phyloP scores from a whole-genome alignment of 192 early-diverging fungal genomes.

The Lunasporangiospora selenospora region DNA sequence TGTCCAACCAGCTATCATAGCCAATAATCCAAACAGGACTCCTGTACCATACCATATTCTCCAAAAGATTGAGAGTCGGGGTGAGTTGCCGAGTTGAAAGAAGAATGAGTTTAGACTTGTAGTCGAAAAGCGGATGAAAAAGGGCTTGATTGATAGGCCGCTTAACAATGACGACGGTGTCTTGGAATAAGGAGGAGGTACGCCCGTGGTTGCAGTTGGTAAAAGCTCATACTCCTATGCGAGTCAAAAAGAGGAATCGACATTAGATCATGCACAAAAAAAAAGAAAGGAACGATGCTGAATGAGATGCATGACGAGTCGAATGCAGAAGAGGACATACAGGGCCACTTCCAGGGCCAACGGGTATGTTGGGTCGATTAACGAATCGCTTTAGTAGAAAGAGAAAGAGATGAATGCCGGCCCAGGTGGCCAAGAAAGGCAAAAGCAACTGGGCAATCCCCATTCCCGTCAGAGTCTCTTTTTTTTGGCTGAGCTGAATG shows the following conservation, averaged over 20 bases:
- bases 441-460: conserved; percentile 19
- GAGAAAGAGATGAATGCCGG: conserved; percentile 38
- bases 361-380: conserved; percentile 39
- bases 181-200: too few species aligned
- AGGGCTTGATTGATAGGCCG: conserved; percentile 48
- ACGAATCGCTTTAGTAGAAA: conserved; percentile 45
- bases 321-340: conserved; percentile 18
- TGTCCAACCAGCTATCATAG: conserved; percentile 54
- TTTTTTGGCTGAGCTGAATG: too few species aligned
- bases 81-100: conserved; percentile 33
- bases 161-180: not conserved
- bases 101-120: conserved; percentile 55
- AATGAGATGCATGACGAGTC: not conserved
- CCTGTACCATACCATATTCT: conserved; percentile 64
- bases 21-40: conserved; percentile 47
- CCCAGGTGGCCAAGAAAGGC: conserved; percentile 42
- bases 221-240: conserved; percentile 37
- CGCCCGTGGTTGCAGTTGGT: conserved; percentile 12
- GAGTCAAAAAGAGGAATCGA: too few species aligned
- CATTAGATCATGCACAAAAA: too few species aligned
- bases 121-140: conserved; percentile 58
- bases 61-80: conserved; percentile 56
- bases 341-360: conserved; percentile 33
- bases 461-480: too few species aligned
- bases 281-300: not conserved